These are phyloP conservation scores for Anastatica hierochuntica DNA, from an alignment of 345 rosid genomes.

Conservation along the genomic window DNA sequence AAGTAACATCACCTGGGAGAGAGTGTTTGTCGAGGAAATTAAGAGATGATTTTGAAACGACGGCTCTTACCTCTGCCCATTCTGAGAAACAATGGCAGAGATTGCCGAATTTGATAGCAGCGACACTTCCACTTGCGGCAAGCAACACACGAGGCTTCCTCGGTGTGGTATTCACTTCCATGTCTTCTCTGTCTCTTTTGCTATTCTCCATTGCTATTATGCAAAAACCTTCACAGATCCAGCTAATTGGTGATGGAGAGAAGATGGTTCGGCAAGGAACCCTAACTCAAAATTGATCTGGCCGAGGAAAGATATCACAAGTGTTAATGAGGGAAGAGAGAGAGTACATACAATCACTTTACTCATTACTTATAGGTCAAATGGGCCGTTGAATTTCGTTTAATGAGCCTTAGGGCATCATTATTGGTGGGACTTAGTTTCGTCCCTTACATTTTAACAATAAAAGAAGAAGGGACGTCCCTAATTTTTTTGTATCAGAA, in stretches of 20 bases:
- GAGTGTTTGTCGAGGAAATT: constrained; percentile 68
- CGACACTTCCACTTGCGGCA: constrained; percentile 89
- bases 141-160: constrained; percentile 63
- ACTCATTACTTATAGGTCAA: no score
- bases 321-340: no score
- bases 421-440: no score
- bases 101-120: constrained; percentile 80
- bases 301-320: no score
- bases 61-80: constrained; percentile 91
- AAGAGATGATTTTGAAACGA: constrained; percentile 61
- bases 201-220: constrained; percentile 9
- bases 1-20: constrained; percentile 54
- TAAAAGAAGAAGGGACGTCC: no score
- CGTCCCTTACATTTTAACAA: no score
- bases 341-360: no score
- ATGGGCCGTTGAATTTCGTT: no score
- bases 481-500: no score
- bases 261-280: constrained; percentile 13
- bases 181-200: constrained; percentile 29
- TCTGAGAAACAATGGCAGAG: constrained; percentile 76
- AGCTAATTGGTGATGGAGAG: not conserved
- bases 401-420: no score
- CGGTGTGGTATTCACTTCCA: constrained; percentile 20
- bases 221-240: no score
- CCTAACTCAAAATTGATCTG: constrained; percentile 2